phyloP scores from a whole-genome alignment of 2,329 filamentous ascomycete genomes.

The Calonectria hawksworthii region DNA sequence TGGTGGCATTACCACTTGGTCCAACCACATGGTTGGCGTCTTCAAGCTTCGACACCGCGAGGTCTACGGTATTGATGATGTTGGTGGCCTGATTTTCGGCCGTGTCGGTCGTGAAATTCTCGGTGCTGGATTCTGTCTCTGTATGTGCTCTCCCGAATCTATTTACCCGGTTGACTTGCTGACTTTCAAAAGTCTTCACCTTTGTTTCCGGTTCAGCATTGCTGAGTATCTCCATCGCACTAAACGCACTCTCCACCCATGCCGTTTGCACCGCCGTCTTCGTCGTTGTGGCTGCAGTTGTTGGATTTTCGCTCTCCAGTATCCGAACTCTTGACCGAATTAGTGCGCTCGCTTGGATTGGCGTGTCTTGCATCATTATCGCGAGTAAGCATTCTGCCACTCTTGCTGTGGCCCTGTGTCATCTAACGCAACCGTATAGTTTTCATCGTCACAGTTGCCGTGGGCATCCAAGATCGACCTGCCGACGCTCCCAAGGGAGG shows the following conservation, averaged over 20 bases:
- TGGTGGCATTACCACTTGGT: constrained; percentile 61
- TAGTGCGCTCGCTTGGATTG: constrained; percentile 48
- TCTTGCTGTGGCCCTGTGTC: too few relatives aligned
- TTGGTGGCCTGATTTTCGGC: constrained; percentile 61
- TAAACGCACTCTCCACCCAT: constrained; percentile 54
- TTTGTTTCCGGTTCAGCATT: constrained; percentile 47
- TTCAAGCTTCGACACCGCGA: constrained; percentile 64
- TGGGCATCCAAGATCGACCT: constrained; percentile 49
- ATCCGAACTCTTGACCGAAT: constrained; percentile 46
- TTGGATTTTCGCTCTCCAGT: constrained; percentile 46
- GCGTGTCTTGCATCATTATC: constrained; percentile 36
- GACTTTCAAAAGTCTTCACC: neutral
- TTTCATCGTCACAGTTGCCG: constrained; percentile 44
- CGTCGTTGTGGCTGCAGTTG: constrained; percentile 48
- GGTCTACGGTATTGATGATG: constrained; percentile 67
- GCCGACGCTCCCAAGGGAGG: constrained; percentile 41
- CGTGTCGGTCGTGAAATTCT: constrained; percentile 57
- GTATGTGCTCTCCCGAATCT: constrained; percentile 24
- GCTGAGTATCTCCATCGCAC: constrained; percentile 52
- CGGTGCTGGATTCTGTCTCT: constrained; percentile 48
- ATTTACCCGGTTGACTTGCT: neutral
- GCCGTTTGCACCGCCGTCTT: constrained; percentile 54
- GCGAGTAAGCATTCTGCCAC: too few relatives aligned
- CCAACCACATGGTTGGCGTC: constrained; percentile 60
- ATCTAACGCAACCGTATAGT: constrained; percentile 11